Evolutionary conservation across 768 basidiomycete genomes (phyloP).

Genomic region (Suillus brevipes): DNA sequence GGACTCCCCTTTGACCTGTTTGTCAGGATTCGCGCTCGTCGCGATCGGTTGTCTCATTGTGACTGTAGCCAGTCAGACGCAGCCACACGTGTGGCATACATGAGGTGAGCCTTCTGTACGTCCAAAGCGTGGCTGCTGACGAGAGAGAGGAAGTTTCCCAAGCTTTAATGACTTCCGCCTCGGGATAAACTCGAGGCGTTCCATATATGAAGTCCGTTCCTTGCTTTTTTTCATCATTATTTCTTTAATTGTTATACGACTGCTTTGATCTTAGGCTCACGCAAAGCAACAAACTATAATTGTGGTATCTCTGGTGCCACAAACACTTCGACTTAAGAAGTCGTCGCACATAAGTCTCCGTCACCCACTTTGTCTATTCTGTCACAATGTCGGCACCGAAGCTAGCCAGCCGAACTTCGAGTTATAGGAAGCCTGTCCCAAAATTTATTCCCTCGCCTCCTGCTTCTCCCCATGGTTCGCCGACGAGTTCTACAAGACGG

Average conservation of each 20-base stretch:
- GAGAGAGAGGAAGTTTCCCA: slow-evolving; percentile 31
- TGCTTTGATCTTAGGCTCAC: slow-evolving; percentile 24
- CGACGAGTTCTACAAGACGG: slow-evolving; percentile 34
- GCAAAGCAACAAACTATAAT: slow-evolving; percentile 23
- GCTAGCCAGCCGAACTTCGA: slow-evolving; percentile 43
- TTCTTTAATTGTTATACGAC: slow-evolving; percentile 26
- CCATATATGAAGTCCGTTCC: slow-evolving; percentile 32
- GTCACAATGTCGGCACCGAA: slow-evolving; percentile 30
- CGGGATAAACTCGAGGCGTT: slow-evolving; percentile 33
- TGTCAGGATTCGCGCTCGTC: slow-evolving; percentile 31
- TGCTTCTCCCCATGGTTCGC: slow-evolving; percentile 37
- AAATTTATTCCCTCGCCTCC: slow-evolving; percentile 66
- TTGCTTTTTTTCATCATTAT: slow-evolving; percentile 27
- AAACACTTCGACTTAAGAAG: neutral
- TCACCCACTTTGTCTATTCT: neutral
- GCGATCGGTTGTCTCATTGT: slow-evolving; percentile 34
- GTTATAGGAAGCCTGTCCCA: slow-evolving; percentile 73
- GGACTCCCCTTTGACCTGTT: slow-evolving; percentile 20
- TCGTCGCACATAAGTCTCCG: neutral
- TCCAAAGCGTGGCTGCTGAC: slow-evolving; percentile 38
- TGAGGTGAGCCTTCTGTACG: slow-evolving; percentile 37
- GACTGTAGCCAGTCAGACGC: slow-evolving; percentile 29
- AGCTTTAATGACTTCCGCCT: slow-evolving; percentile 30
- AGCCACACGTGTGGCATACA: slow-evolving; percentile 37
- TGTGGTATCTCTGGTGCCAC: neutral